These are phyloP conservation scores for Dryas integrifolia DNA, from an alignment of 331 rosid species.

Conservation along the genomic window DNA sequence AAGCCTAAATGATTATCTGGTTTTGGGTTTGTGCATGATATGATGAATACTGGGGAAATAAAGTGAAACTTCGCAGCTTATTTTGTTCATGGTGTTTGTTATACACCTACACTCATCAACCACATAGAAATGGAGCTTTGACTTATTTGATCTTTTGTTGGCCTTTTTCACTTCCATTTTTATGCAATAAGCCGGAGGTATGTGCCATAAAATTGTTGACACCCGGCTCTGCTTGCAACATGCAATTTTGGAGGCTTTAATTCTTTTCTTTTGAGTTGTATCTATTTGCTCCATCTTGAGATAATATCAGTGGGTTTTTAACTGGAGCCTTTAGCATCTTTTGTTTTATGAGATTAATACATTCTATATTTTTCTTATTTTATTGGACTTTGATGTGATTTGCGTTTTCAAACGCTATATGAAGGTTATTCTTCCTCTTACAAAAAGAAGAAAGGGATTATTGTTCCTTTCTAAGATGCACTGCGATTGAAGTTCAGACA, in stretches of 20 bases:
- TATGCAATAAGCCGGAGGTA: background rate
- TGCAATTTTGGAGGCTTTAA: background rate
- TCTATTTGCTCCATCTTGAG: background rate
- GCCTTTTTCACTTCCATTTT: background rate
- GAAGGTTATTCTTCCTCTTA: background rate
- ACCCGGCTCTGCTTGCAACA: background rate
- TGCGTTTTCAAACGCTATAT: background rate
- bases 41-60: background rate
- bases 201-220: background rate
- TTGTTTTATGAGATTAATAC: background rate
- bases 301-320: background rate
- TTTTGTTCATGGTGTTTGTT: background rate
- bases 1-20: background rate
- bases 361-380: background rate
- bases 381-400: background rate
- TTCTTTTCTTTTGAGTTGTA: background rate
- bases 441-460: too few species aligned
- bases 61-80: conserved; percentile 1
- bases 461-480: too few species aligned
- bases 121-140: background rate
- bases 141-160: background rate
- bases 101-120: background rate
- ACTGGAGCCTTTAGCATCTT: background rate
- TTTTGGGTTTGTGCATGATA: background rate
- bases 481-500: background rate